Percentiles rank a stretch among this genome's conserved stretches.
These are phyloP conservation scores for Cryphonectria japonica DNA, from an alignment of 2,329 filamentous ascomycete species.

Conservation along the genomic window DNA sequence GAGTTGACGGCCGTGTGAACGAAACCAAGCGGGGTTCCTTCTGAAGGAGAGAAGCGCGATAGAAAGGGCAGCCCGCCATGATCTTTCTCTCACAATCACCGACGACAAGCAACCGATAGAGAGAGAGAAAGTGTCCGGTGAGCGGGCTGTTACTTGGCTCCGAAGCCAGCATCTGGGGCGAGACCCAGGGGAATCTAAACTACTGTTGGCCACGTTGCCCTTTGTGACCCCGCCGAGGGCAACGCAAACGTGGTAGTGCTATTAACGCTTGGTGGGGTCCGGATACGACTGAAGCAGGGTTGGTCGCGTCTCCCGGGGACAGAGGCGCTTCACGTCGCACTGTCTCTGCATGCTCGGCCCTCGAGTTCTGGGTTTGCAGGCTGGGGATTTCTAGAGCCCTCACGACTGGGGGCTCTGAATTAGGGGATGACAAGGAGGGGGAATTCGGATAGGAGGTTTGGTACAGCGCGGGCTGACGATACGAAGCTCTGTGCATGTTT, in stretches of 20 bases:
- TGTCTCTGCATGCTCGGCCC: conserved; percentile 43
- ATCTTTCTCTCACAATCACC: conserved; percentile 18
- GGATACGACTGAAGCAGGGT: conserved; percentile 43
- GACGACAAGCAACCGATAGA: conserved; percentile 27
- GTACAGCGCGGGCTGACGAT: conserved; percentile 38
- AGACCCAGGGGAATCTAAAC: conserved; percentile 44
- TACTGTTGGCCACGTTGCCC: conserved; percentile 27
- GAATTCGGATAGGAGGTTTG: conserved; percentile 41
- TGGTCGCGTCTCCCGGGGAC: conserved; percentile 53
- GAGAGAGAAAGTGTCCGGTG: conserved; percentile 17
- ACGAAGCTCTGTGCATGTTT: conserved; percentile 36
- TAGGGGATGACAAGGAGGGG: conserved; percentile 37
- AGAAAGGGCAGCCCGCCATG: conserved; percentile 48
- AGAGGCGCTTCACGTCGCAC: conserved; percentile 38
- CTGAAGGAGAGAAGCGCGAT: conserved; percentile 63
- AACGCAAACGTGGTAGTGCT: conserved; percentile 30
- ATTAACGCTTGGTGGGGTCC: conserved; percentile 31
- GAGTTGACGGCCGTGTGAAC: conserved; percentile 14
- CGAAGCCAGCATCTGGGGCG: conserved; percentile 62
- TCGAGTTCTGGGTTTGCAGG: conserved; percentile 33
- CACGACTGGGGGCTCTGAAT: neutral
- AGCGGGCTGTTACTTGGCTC: conserved; percentile 56
- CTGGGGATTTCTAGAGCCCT: conserved; percentile 6
- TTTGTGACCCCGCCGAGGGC: conserved; percentile 31
- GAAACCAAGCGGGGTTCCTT: conserved; percentile 48